Evolutionary conservation across 208 protist genomes (phyloP).

Genomic region (Entamoeba histolytica): DNA sequence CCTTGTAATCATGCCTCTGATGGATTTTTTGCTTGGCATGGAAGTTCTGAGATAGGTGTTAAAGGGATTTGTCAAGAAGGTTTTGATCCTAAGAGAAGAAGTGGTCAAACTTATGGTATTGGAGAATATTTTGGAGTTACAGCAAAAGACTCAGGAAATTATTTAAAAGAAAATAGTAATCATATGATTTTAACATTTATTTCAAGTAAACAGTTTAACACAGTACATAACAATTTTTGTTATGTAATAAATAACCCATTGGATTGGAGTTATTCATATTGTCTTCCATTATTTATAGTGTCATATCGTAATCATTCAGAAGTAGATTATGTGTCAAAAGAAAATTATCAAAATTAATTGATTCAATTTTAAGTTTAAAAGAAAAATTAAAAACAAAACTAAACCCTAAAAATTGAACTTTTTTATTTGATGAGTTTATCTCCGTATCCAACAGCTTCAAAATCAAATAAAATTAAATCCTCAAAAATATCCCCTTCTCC

Average conservation of each 20-base stretch:
- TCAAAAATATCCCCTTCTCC: too few relatives aligned
- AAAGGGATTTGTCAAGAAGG: neutral
- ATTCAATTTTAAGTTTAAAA: too few relatives aligned
- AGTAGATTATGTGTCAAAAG: too few relatives aligned
- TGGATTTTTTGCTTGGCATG: constrained; percentile 8
- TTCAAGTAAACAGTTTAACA: neutral
- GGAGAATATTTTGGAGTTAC: constrained; percentile 1
- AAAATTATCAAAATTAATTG: too few relatives aligned
- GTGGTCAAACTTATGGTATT: neutral
- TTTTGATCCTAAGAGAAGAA: neutral
- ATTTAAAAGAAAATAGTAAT: neutral
- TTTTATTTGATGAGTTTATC: too few relatives aligned
- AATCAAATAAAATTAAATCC: too few relatives aligned
- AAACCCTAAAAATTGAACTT: too few relatives aligned
- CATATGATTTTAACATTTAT: neutral
- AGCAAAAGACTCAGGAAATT: neutral
- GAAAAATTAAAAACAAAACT: too few relatives aligned
- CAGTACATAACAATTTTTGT: neutral
- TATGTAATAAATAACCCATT: neutral
- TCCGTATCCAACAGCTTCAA: too few relatives aligned
- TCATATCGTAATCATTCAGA: too few relatives aligned
- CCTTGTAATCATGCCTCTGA: neutral
- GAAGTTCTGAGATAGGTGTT: neutral
- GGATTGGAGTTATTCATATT: neutral
- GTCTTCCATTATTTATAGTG: neutral